These are phyloP conservation scores for Pyrenopolyporus hunteri DNA, from an alignment of 495 filamentous ascomycete genomes.

Conservation along the genomic window DNA sequence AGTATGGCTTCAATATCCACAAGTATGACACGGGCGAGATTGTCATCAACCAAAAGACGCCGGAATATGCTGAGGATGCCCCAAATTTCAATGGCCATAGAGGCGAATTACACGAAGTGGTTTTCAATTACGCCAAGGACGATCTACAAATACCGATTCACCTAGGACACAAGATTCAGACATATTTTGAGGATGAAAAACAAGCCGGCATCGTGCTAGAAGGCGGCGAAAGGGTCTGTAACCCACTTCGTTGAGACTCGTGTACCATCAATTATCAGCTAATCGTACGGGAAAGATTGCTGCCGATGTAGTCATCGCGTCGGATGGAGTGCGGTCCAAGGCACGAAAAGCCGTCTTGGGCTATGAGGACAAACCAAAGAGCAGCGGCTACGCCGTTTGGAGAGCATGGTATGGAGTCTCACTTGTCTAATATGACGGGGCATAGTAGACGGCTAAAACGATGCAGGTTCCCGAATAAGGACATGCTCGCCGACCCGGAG, in stretches of 20 bases:
- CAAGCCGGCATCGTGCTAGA: conserved; percentile 62
- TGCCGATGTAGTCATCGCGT: conserved; percentile 63
- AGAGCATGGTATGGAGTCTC: conserved; percentile 56
- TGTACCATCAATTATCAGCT: neutral
- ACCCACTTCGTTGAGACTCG: too few species aligned
- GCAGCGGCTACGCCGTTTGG: conserved; percentile 64
- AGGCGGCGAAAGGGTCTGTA: conserved; percentile 51
- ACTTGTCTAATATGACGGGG: neutral
- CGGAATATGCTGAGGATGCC: conserved; percentile 52
- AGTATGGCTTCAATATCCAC: conserved; percentile 65
- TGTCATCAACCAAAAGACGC: conserved; percentile 59
- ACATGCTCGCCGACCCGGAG: conserved; percentile 64
- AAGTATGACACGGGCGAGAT: conserved; percentile 68
- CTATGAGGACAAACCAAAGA: conserved; percentile 64
- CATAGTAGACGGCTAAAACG: neutral
- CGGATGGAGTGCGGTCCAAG: conserved; percentile 66
- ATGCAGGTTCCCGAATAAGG: conserved; percentile 61
- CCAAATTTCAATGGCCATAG: conserved; percentile 67
- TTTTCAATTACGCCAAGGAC: conserved; percentile 63
- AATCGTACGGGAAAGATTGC: conserved; percentile 37
- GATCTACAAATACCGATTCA: conserved; percentile 63
- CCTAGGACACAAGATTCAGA: conserved; percentile 55
- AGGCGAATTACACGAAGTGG: conserved; percentile 63
- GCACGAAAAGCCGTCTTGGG: conserved; percentile 64
- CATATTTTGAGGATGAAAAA: conserved; percentile 63